Evolutionary conservation across 2,329 filamentous ascomycete genomes (phyloP).

Genomic region (Hypoxylon sp.): DNA sequence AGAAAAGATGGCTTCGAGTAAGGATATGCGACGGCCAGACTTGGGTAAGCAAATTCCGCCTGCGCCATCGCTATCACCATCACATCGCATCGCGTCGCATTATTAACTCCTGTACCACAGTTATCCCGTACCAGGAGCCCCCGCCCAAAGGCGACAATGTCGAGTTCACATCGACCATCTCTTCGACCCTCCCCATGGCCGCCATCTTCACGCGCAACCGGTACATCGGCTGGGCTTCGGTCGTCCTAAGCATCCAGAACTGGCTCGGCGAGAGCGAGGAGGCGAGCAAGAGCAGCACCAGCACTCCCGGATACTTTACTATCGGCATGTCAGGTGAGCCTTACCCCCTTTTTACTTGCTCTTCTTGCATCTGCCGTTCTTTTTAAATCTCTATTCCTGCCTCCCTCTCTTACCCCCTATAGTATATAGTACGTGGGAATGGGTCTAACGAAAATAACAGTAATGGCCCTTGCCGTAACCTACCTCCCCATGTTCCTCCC

Average conservation of each 20-base stretch:
- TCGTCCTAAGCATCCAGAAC: constrained; percentile 79
- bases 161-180: constrained; percentile 79
- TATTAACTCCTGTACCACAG: constrained; percentile 60
- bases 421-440: neutral
- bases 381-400: neutral
- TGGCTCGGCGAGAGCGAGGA: constrained; percentile 83
- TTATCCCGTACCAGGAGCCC: constrained; percentile 89
- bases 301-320: constrained; percentile 78
- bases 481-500: constrained; percentile 67
- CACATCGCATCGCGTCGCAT: constrained; percentile 23
- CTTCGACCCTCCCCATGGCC: constrained; percentile 92
- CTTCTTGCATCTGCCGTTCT: neutral
- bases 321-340: constrained; percentile 82
- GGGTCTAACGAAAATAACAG: constrained; percentile 53
- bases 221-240: constrained; percentile 79
- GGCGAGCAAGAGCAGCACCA: constrained; percentile 70
- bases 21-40: constrained; percentile 81
- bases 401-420: neutral
- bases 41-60: constrained; percentile 68
- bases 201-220: constrained; percentile 95
- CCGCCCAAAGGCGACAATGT: constrained; percentile 69
- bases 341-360: neutral
- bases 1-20: constrained; percentile 72
- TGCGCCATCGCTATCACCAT: constrained; percentile 17
- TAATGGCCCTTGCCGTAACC: constrained; percentile 69